Percentiles rank a stretch among this genome's conserved stretches.
These are phyloP conservation scores for Inonotus hispidus DNA, from an alignment of 1,284 basidiomycete species.

Conservation along the genomic window DNA sequence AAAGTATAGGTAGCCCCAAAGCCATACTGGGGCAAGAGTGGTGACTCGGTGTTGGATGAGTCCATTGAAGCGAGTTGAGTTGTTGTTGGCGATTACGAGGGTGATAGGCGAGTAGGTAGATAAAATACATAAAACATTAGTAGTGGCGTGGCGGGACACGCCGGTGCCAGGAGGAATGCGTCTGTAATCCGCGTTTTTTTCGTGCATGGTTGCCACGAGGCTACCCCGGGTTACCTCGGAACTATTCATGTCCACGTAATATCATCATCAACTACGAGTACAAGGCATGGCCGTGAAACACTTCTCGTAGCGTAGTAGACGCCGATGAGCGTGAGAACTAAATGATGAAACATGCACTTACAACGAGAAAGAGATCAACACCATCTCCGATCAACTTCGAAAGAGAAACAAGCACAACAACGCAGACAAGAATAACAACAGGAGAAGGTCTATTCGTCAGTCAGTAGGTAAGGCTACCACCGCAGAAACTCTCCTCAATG, in stretches of 20 bases:
- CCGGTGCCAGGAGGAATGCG: background rate
- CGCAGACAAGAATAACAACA: too few species aligned
- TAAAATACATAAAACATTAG: background rate
- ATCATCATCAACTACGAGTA: too few species aligned
- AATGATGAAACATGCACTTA: too few species aligned
- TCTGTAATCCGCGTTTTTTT: constrained; percentile 6
- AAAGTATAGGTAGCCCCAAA: constrained; percentile 60
- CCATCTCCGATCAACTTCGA: too few species aligned
- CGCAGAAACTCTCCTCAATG: too few species aligned
- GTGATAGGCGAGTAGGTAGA: background rate
- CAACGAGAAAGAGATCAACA: too few species aligned
- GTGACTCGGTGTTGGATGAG: background rate
- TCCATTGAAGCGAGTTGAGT: background rate
- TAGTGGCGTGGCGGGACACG: background rate
- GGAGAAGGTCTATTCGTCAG: too few species aligned
- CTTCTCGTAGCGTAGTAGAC: too few species aligned
- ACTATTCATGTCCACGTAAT: background rate
- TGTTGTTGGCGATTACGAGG: background rate
- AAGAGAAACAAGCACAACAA: too few species aligned
- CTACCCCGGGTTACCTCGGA: background rate
- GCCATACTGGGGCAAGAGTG: constrained; percentile 60
- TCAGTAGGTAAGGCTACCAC: too few species aligned
- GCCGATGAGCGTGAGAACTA: too few species aligned
- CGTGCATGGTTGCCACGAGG: constrained; percentile 8
- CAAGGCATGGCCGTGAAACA: too few species aligned